These are phyloP conservation scores for Penicillium expansum DNA, from an alignment of 2,329 filamentous ascomycete species.

Conservation along the genomic window DNA sequence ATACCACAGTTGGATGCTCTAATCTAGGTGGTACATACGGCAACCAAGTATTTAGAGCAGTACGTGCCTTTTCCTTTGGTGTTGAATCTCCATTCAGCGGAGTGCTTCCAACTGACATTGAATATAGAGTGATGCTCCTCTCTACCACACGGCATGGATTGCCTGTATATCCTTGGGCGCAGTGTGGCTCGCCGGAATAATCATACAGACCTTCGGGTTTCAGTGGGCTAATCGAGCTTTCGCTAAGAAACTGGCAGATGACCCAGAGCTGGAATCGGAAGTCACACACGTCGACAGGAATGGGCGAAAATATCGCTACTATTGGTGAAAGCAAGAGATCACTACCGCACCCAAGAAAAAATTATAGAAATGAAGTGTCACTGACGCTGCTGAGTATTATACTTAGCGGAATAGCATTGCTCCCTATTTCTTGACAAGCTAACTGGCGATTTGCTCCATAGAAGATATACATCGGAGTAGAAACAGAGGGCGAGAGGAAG, in stretches of 20 bases:
- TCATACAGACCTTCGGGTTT: neutral
- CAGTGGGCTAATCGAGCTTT: neutral
- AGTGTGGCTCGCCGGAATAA: neutral
- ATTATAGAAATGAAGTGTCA: neutral
- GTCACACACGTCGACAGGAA: neutral
- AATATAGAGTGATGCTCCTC: neutral
- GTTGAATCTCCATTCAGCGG: neutral
- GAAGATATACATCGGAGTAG: too few species aligned
- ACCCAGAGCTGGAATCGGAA: neutral
- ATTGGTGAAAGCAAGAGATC: neutral
- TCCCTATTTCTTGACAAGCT: too few species aligned
- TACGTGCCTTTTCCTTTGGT: neutral
- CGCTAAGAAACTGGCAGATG: neutral
- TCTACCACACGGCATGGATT: neutral
- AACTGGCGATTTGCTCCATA: too few species aligned
- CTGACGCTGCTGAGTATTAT: too few species aligned
- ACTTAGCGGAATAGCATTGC: too few species aligned
- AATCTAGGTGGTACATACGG: neutral
- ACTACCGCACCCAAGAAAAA: accelerated
- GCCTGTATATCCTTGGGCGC: neutral
- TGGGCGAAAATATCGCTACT: neutral
- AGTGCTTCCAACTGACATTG: neutral
- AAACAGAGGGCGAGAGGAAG: too few species aligned
- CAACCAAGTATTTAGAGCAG: neutral
- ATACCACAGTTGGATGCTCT: neutral